Percentiles rank a stretch among this genome's conserved stretches.
These are phyloP conservation scores for Cyclotella cryptica DNA, from an alignment of 108 stramenopile genomes.

Conservation along the genomic window DNA sequence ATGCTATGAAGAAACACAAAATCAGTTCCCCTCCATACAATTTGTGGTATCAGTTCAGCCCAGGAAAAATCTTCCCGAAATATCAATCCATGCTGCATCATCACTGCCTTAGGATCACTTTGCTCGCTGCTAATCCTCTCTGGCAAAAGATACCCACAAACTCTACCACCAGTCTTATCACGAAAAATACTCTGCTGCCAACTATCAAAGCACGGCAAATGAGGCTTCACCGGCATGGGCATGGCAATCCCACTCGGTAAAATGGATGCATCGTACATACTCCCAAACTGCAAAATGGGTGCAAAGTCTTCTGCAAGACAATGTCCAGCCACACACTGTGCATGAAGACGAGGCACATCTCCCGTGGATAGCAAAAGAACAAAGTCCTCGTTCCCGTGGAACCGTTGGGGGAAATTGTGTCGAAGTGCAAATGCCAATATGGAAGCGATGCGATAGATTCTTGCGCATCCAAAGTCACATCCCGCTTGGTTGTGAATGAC, in stretches of 20 bases:
- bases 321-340: conserved; percentile 9
- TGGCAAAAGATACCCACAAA: conserved; percentile 35
- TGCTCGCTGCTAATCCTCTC: neutral
- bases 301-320: conserved; percentile 27
- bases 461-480: conserved; percentile 41
- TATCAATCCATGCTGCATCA: conserved; percentile 23
- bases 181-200: conserved; percentile 32
- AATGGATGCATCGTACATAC: conserved; percentile 22
- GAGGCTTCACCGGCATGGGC: conserved; percentile 47
- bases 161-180: neutral
- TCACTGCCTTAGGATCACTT: neutral
- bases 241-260: conserved; percentile 50
- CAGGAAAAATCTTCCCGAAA: conserved; percentile 28
- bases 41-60: conserved; percentile 49
- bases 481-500: conserved; percentile 29
- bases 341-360: conserved; percentile 38
- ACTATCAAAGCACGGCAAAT: conserved; percentile 44
- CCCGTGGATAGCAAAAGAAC: conserved; percentile 36
- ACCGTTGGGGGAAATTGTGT: conserved; percentile 47
- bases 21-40: conserved; percentile 59
- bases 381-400: conserved; percentile 25
- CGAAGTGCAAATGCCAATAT: conserved; percentile 37
- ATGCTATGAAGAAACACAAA: conserved; percentile 42
- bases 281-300: conserved; percentile 53
- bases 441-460: conserved; percentile 43